Percentiles rank a stretch among this genome's conserved stretches.
Evolutionary conservation across 108 stramenopile genomes (phyloP).

Genomic region (Nitzschia sp.): DNA sequence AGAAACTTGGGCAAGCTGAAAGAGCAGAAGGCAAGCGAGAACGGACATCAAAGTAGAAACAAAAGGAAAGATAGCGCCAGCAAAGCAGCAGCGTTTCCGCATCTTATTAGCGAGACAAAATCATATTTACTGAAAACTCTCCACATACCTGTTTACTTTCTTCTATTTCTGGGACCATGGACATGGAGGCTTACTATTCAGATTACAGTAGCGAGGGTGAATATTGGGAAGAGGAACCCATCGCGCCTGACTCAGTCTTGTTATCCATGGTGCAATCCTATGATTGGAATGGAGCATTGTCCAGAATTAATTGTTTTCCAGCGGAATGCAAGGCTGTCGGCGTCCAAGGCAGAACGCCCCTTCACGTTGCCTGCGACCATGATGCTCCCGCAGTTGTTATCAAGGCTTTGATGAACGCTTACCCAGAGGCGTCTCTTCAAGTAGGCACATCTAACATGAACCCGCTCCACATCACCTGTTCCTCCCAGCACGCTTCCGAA

Average conservation of each 20-base stretch:
- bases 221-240: slow-evolving; percentile 10
- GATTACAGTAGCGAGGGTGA: slow-evolving; percentile 21
- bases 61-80: no score
- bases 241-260: slow-evolving; percentile 10
- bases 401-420: slow-evolving; percentile 49
- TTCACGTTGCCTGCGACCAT: slow-evolving; percentile 70
- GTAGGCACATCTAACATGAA: slow-evolving; percentile 71
- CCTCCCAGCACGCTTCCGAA: slow-evolving; percentile 56
- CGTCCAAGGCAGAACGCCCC: slow-evolving; percentile 56
- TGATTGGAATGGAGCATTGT: slow-evolving; percentile 50
- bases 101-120: no score
- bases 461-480: slow-evolving; percentile 68
- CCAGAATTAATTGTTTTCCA: slow-evolving; percentile 55
- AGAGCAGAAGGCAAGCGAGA: no score
- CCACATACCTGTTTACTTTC: no score
- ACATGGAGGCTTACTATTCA: neutral
- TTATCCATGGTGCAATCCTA: slow-evolving; percentile 49
- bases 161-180: no score
- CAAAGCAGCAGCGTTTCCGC: no score
- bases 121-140: no score
- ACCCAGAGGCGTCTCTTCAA: slow-evolving; percentile 55
- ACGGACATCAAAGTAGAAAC: no score
- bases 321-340: slow-evolving; percentile 42
- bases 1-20: no score
- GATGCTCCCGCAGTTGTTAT: slow-evolving; percentile 60